Base-by-base conservation (phyloP, 345 rosid genomes). In the Hevea brasiliensis region DNA sequence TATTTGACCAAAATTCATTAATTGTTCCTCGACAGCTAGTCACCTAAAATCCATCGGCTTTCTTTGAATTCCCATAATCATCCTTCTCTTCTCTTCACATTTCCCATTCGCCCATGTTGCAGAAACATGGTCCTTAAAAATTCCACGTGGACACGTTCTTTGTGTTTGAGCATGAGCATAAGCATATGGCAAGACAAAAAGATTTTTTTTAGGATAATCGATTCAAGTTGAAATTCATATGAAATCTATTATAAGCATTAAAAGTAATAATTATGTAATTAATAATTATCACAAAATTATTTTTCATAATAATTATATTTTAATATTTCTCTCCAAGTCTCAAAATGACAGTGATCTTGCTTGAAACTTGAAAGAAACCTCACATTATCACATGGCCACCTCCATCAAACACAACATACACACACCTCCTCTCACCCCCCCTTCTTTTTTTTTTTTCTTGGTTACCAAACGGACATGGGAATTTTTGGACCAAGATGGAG, bases 11-110 rank as follows among this genome's bases (percentile, higher is more conserved):
- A 2, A 8, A 35, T 67, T 35, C 72, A 68, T 62, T 74, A 44
- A 68, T 73, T 54, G 70, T 47, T 15, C 24, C 44, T 32, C 11
- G 40, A 13, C 5, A 56, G 58, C 21, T 21, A 75, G 70, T 76
- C 81, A 81, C 81, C 84, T 81, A 78, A 14, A 70, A 6, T 56
- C 73, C 65, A 69, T 71, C 84, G 74, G 7, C 53, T 58, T 72
- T 59, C 0, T 27, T 32, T 32, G 37, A 32, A 32, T 58, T 70
- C 35, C 45, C 53, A 17, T 37, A 0, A 8, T 2, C n/a, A 7
- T 26, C 74, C 44, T 44, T 14, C 2, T 37, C 15, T 56, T 11
- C 20, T 68, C 3, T 60, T 70, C 3, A 2, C 3, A 21, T 35
- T 21, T 44, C 3, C 55, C 40, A 27, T 56, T 42, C 20, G 21